Evolutionary conservation across 2,329 filamentous ascomycete genomes (phyloP), one percentile per base, ranked within the genome.

Genomic region (Fusarium chaquense): DNA sequence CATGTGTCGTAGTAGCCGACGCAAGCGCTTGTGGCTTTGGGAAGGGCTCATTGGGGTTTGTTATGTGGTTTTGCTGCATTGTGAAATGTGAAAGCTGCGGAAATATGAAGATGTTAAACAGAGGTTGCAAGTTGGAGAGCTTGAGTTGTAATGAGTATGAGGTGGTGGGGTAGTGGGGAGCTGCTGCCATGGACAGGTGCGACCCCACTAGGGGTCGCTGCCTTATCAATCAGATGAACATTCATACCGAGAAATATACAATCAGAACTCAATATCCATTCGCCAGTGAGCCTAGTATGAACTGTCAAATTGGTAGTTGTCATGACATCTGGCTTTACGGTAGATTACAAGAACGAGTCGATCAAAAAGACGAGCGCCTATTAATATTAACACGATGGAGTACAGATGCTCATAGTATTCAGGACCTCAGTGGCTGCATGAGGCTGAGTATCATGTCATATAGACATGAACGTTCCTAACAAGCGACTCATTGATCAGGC

Each of bases 1-100:
- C 80, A 79, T 89, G 85, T 24, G 82, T 81, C 35, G 78, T 82
- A 16, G 91, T 91, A 9, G 88, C 86, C 50, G 82, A 81, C 11
- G 82, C 78, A 70, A 87, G 80, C 73, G 83, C 76, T 75, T 79
- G 76, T 9, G 86, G 81, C 46, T 82, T 82, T 15, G 88, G 87
- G 74, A 84, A 89, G n/a, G 84, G 83, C 74, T 89, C 85, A 75
- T 85, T 81, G 41, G 78, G 71, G 41, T 83, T 78, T 60, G 75
- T 73, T 30, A 78, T 72, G 70, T 83, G 81, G 55, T 81, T 81
- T 15, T 36, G 41, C 13, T 60, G 61, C 78, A 82, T 82, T n/a
- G 58, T 74, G 67, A 40, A 22, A 30, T 36, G n/a, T 24, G 20
- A 26, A 35, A 10, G 20, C 16, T 18, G 28, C 11, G 16, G 26